Conservation (phyloP, 257 asterid species). For the Cordia subcordata region DNA sequence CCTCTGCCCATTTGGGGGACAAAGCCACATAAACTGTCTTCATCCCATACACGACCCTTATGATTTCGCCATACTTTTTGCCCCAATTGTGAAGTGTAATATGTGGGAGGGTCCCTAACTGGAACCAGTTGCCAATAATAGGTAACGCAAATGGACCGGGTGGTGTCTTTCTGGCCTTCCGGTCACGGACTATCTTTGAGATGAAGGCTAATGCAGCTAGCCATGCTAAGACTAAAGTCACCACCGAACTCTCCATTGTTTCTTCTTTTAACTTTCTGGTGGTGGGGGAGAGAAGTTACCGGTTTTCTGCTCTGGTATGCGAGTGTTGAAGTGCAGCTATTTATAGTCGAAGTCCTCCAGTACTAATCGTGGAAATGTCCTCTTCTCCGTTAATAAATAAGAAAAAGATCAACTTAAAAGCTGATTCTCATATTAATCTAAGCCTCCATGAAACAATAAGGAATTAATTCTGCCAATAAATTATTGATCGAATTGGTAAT, state of each 20-base stretch:
- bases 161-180: constrained; percentile 5
- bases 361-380: no score
- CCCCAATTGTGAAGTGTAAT: constrained; percentile 14
- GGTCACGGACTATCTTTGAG: background rate
- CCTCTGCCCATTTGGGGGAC: constrained; percentile 37
- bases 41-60: constrained; percentile 29
- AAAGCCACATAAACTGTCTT: constrained; percentile 30
- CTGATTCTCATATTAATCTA: no score
- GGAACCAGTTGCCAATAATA: constrained; percentile 29
- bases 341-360: no score
- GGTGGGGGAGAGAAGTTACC: background rate
- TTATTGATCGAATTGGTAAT: no score
- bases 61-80: constrained; percentile 28
- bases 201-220: background rate
- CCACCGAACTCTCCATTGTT: background rate
- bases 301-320: no score
- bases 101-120: constrained; percentile 21
- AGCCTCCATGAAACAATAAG: no score
- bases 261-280: no score
- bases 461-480: no score
- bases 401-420: no score
- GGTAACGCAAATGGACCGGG: constrained; percentile 48
- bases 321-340: no score
- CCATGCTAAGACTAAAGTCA: background rate
- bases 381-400: no score